Base-by-base conservation (phyloP, 1,139 yeast species). In the Pichia sp. region DNA sequence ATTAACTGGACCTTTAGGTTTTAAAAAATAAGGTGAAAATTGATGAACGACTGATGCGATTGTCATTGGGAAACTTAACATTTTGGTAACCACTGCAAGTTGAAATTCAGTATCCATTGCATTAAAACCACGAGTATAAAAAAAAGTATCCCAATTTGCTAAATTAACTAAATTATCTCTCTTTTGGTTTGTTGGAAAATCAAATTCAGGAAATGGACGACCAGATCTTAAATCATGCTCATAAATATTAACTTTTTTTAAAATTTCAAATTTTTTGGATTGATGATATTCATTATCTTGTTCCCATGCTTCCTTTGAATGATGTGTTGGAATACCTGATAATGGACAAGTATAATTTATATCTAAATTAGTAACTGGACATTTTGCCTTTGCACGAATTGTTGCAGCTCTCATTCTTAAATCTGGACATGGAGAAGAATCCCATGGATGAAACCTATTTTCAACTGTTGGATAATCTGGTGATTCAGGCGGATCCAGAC, bases 101-200 rank as follows among this genome's bases (percentile, higher is more conserved):
- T 90, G 95, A 68, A 87, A 92, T 63, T 90, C 97, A 11, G 96
- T 86, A 64, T 92, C 96, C 97, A 92, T 90, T 6, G 97, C 90
- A 58, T 80, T 82, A 63, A 87, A 92, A 58, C 85, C 87, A 63
- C 98, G 76, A 0, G 98, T 92, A 65, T 92, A 92, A 62, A 92
- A 83, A 58, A 79, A 92, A 23, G 95, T 73, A 64, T 92, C 97
- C 98, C 98, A 92, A 63, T 77, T 82, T 43, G 81, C 70, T 64
- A 90, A 77, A 63, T 87, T 90, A 49, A 89, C 80, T 51, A 79
- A 71, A 49, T 81, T 82, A 61, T 90, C 97, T 42, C 73, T 71
- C 51, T 82, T 86, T 64, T 87, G 96, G 27, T 71, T 76, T 7
- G 78, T 82, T 4, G 98, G 97, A 67, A 92, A 89, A 54, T 87